Conservation (phyloP, 306 rosid genomes). For the Pyrus communis region DNA sequence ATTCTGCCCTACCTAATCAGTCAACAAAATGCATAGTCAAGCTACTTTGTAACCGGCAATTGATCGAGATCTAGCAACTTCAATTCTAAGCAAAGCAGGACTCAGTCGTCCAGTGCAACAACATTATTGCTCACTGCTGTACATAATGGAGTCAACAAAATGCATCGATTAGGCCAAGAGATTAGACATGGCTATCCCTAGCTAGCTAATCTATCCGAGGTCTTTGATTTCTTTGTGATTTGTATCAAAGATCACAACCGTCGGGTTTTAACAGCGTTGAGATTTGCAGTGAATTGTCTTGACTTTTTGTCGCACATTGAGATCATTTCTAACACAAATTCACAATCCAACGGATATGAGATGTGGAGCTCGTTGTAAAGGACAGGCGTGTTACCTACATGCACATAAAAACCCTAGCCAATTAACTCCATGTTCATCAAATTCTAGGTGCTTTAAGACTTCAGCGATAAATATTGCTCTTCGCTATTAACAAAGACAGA, state of each 20-base stretch:
- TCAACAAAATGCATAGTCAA: too few species aligned
- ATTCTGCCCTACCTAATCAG: too few species aligned
- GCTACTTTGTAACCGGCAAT: not conserved
- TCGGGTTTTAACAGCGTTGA: conserved; percentile 7
- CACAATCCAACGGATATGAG: conserved; percentile 26
- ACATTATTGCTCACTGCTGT: not conserved
- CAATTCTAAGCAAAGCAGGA: not conserved
- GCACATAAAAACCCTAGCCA: conserved; percentile 24
- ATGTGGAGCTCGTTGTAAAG: conserved; percentile 1
- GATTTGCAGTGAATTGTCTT: conserved; percentile 25
- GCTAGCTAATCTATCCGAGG: not conserved
- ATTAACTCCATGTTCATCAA: conserved; percentile 18
- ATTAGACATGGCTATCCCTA: not conserved
- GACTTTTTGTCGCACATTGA: conserved; percentile 29
- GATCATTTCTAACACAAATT: conserved; percentile 13
- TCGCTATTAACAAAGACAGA: conserved; percentile 25
- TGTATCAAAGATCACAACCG: not conserved
- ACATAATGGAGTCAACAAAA: conserved; percentile 16
- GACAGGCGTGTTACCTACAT: not conserved
- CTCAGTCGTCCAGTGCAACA: not conserved
- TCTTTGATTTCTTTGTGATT: not conserved
- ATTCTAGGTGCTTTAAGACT: conserved; percentile 30
- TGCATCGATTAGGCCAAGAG: not conserved
- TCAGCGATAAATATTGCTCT: conserved; percentile 8
- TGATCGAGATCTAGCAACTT: not conserved